Evolutionary conservation across 306 rosid species (phyloP), one percentile per base, ranked within the genome.

Genomic region (Echinosophora koreensis): DNA sequence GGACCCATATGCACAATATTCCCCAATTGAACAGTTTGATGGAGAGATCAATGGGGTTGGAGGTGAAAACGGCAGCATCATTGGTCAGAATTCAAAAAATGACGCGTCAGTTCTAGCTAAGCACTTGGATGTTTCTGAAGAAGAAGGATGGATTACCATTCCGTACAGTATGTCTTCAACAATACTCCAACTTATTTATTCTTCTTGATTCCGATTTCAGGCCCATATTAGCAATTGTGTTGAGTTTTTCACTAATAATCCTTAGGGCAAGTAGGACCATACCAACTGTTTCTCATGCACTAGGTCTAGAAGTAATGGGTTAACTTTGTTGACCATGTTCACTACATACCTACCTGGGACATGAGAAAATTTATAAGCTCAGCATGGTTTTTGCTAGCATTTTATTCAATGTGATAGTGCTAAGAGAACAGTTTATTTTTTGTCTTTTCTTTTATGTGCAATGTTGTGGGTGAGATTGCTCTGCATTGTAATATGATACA

Each of bases 131-230:
- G 97, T 95, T 42, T 74, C 91, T n/a, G 91, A 86, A 73, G 88
- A 91, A 47, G 97, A 95, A 86, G 99, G 99, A 80, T 92, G 97
- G 91, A 84, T 95, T 64, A 74, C 92, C 50, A 91, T 95, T 82
- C 97, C 99, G 16, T 88, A 81, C 73, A 87, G 99, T 95, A 85
- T 46, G 97, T 63, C 13, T 80, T 74, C 66, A 39, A 49, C n/a
- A 17, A 54, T 73, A 57, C 6, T 27, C 13, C 27, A 14, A 54
- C 46, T 58, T 52, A 35, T 17, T 3, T 62, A 13, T 60, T 39
- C 28, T 39, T 61, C 2, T 50, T 50, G 27, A 37, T 51, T 52
- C 22, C 18, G 6, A 8, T 39, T 39, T 8, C 9, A 8, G 46
- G 3, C 46, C 46, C 0, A 39, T 1, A 39, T 39, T 56, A 41